Base-by-base conservation (phyloP, 163 green algal species). In the Scenedesmus sp. region DNA sequence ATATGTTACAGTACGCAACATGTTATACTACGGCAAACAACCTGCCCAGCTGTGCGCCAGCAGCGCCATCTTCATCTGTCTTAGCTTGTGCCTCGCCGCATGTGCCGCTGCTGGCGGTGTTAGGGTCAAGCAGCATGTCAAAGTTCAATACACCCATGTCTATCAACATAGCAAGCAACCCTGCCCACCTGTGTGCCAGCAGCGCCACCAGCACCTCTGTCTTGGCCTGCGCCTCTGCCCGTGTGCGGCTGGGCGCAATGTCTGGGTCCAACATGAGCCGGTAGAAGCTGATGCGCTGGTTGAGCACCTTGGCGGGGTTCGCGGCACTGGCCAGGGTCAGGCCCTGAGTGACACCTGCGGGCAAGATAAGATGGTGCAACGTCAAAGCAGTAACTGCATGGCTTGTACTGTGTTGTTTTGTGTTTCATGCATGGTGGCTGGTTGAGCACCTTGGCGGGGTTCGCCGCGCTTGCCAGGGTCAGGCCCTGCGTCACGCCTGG, bases 231-330 rank as follows among this genome's bases (percentile, higher is more conserved):
- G 23, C 70, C 23, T 79, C 70, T 4, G 70, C 70, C 5, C 70
- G 70, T 5, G 23, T 52, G 23, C 23, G 4, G 70, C 70, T 79
- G 70, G 18, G 16, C 18, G 4, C 6, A 52, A 56, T 2, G 6
- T 54, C 64, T 13, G 46, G 64, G 57, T 83, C 70, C 2, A 90
- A 83, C 85, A 90, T 46, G 46, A 90, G 46, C 64, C 85, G 23
- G 85, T 83, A 90, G 52, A 23, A 90, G 85, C 85, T 90, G 10
- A 90, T 12, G 15, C 85, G 85, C 85, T 90, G n/a, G 66, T 90
- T 90, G 2, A 90, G 85, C 46, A 90, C 85, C 18, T 55, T 83
- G 18, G 52, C 26, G 12, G 85, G 85, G 20, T 62, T 8, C 16
- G 56, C 85, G 10, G 85, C 85, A n/a, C 15, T 56, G 55, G 13